Evolutionary conservation across 2,329 filamentous ascomycete species (phyloP), one percentile per base, ranked within the genome.

Genomic region (Phaeosphaeria sp.): DNA sequence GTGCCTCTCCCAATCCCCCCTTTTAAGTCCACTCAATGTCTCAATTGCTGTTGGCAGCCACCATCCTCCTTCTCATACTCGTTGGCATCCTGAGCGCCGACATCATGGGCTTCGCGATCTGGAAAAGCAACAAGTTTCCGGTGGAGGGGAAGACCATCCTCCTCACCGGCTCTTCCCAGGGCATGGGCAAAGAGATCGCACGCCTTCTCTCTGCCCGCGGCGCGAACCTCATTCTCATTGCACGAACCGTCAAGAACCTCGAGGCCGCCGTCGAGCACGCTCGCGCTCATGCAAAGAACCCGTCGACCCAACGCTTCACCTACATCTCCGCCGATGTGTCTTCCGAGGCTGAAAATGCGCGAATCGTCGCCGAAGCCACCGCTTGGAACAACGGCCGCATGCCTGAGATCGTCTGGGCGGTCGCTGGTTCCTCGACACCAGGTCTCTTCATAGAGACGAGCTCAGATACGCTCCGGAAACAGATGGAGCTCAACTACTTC

Each of bases 401-500:
- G 25, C 91, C 92, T 0, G 94, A 98, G 73, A 84, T 97, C 55
- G 90, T 98, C 33, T 98, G 95, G 93, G 93, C 92, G 74, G 85
- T 93, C 50, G 94, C 94, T 2, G 94, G 94, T 59, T 83, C 86
- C 63, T 86, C 90, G 6, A 83, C 82, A 17, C 93, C 93, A 0
- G 84, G 86, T 36, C 89, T 96, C 60, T 96, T 94, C 80, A 77
- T 91, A 64, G 91, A 97, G 60, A 87, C 87, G 41, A 84, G 90
- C 9, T 81, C 91, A 52, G 80, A 87, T 7, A 85, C 84, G 11
- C 81, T 93, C 64, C 85, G 89, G 43, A 81, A 84, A 63, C 92
- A 96, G 76, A 97, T 97, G 92, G 92, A 97, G 72, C 86, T 94
- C 66, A 94, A 97, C 79, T 98, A 92, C 81, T 97, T 89, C 84